These are phyloP conservation scores for Penicillium italicum DNA, from an alignment of 2,329 filamentous ascomycete genomes.

Conservation along the genomic window DNA sequence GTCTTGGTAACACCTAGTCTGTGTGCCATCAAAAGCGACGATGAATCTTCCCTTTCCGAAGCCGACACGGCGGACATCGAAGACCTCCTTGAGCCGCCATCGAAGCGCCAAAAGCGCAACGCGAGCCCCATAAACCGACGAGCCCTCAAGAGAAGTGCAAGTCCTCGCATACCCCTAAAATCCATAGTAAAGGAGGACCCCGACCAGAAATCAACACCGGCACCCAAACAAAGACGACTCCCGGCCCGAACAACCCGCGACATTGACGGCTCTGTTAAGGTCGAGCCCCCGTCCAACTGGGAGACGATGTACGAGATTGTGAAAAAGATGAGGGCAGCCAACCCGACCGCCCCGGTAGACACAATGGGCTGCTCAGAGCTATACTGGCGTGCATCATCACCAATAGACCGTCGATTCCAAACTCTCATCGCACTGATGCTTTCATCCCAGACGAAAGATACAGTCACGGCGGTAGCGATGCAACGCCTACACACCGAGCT, in stretches of 20 bases:
- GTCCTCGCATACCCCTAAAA: conserved; percentile 20
- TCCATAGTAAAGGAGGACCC: conserved; percentile 28
- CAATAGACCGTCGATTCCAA: conserved; percentile 69
- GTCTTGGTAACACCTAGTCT: conserved; percentile 32
- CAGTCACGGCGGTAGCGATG: conserved; percentile 82
- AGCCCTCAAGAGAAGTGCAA: conserved; percentile 8
- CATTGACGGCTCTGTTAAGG: conserved; percentile 34
- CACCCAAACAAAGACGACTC: conserved; percentile 37
- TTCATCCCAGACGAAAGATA: conserved; percentile 89
- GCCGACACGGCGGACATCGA: conserved; percentile 54
- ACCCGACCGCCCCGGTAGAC: conserved; percentile 74
- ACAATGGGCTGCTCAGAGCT: conserved; percentile 83
- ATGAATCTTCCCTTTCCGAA: conserved; percentile 30
- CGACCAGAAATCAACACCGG: conserved; percentile 16
- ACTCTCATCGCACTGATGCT: conserved; percentile 87
- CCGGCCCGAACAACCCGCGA: conserved; percentile 42
- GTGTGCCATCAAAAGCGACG: conserved; percentile 24
- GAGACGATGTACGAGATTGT: conserved; percentile 74
- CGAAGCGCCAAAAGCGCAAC: conserved; percentile 51
- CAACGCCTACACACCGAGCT: conserved; percentile 71
- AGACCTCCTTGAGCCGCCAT: conserved; percentile 46
- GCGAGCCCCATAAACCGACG: conserved; percentile 27
- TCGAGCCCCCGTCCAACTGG: conserved; percentile 73
- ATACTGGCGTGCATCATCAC: conserved; percentile 42
- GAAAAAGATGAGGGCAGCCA: conserved; percentile 71